These are phyloP conservation scores for Pseudevernia furfuracea DNA, from an alignment of 495 filamentous ascomycete species.

Conservation along the genomic window DNA sequence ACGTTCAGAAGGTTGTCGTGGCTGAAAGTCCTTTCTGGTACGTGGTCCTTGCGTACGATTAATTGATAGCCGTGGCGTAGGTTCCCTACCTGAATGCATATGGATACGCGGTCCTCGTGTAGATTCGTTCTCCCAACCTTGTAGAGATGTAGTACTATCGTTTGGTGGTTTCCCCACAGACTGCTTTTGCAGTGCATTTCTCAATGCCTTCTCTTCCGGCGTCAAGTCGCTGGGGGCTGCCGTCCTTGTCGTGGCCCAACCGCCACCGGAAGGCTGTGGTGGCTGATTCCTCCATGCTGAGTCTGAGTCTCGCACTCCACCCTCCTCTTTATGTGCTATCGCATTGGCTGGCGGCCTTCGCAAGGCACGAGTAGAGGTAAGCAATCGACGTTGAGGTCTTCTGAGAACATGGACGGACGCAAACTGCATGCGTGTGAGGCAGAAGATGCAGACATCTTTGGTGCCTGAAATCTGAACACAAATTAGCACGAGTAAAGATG, in stretches of 20 bases:
- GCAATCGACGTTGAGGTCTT: conserved; percentile 16
- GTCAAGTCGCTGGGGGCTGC: conserved; percentile 3
- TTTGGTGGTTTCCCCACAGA: not conserved
- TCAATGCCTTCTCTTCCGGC: conserved; percentile 11
- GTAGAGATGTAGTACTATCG: not conserved
- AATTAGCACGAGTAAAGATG: not conserved
- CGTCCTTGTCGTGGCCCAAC: conserved; percentile 2
- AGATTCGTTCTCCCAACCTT: not conserved
- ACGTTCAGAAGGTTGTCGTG: no score
- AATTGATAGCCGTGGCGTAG: no score
- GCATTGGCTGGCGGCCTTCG: conserved; percentile 16
- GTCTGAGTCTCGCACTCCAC: not conserved
- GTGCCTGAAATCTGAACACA: conserved; percentile 6
- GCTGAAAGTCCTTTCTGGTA: no score
- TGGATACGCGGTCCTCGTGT: not conserved
- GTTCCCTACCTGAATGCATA: not conserved
- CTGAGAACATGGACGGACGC: conserved; percentile 2
- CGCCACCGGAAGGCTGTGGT: not conserved
- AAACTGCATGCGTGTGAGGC: conserved; percentile 20
- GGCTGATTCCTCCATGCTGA: not conserved
- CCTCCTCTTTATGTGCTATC: conserved; percentile 7
- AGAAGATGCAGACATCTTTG: conserved; percentile 27
- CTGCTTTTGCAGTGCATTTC: not conserved
- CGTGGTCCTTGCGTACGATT: no score
- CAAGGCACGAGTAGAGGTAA: conserved; percentile 6